Base-by-base conservation (phyloP, 2,329 filamentous ascomycete genomes). In the Hymenoscyphus occultus region DNA sequence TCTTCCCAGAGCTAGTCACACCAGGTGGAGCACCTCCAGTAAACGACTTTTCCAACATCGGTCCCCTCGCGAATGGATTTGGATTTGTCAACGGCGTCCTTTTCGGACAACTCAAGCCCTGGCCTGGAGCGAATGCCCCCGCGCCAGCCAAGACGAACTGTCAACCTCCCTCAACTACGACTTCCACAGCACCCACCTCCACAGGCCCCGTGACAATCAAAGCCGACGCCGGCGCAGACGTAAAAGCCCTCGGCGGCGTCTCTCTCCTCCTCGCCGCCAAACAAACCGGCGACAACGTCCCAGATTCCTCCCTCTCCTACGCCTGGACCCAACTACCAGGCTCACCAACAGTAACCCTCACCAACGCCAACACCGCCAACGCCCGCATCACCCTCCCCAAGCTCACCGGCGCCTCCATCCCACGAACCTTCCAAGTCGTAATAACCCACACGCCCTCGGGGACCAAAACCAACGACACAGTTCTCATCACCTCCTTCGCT, bases 91-190 rank as follows among this genome's bases (percentile, higher is more conserved):
- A 70, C n/a, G 71, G 69, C 0, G 70, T 75, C 48, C 62, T 76
- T n/a, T 80, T 75, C 65, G 77, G 77, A 1, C 78, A 74, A 4
- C 71, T 80, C 13, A 71, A 67, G 45, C 79, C 79, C 0, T 81
- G 67, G 67, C 48, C 48, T 5, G 48, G 48, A 54, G 22, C 48
- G 12, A 54, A 54, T 13, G 48, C 48, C 19, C 48, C 48, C 7
- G 1, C 6, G 0, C 48, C 48, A 54, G 22, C 48, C 2, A 54
- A 54, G 10, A 54, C 48, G 2, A 54, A 54, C 19, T 54, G 48
- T 7, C 19, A n/a, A 28, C 48, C 48, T 14, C 48, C 48, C 4
- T 54, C 48, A 54, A 5, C 19, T 14, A 54, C 48, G 0, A 22
- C 48, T 13, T 12, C 19, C 10, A 54, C 48, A 28, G 13, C 48